Base-by-base conservation (phyloP, 163 green algal species). In the Scenedesmus sp. region DNA sequence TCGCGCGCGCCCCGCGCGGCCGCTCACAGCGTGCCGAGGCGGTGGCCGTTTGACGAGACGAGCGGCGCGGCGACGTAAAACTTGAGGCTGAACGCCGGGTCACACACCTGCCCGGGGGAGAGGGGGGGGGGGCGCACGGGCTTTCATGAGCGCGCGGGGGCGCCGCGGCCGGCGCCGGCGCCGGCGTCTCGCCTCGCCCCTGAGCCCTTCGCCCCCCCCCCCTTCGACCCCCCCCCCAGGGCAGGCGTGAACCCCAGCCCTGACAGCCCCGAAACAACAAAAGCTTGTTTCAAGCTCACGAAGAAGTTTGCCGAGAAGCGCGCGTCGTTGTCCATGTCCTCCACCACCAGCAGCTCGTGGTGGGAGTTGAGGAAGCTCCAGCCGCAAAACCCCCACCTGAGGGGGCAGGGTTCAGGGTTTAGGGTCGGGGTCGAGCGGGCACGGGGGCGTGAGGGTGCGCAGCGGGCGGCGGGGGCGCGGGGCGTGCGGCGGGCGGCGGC, bases 311-410 rank as follows among this genome's bases (percentile, higher is more conserved):
- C 67, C 29, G 50, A 31, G 31, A 76, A 81, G 31, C 73, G 36
- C 24, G 73, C 73, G 51, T 81, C 73, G 13, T 34, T 15, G 48
- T 73, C 62, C 73, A 81, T 74, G 73, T 81, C 73, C 60, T 81
- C 73, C 1, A 81, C 62, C 0, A 81, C 73, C 26, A 81, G 31
- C 22, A 81, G 73, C 15, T 70, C 44, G 39, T 79, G 71, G 42
- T 42, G 26, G 2, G 56, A 24, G 29, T 70, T 70, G 20, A 71
- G 26, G 36, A 78, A 69, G n/a, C 24, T 60, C 70, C 39, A 67
- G 54, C 54, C 70, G 29, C 54, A 78, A 5, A 78, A 78, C 18
- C 39, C 51, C 53, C 33, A 56, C 69, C 51, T 65, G 45, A 14
- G 29, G n/a, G 42, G 9, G n/a, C n/a, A n/a, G n/a, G n/a, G n/a